Evolutionary conservation across 2,329 filamentous ascomycete species (phyloP).

Genomic region (Polytolypa hystricis): DNA sequence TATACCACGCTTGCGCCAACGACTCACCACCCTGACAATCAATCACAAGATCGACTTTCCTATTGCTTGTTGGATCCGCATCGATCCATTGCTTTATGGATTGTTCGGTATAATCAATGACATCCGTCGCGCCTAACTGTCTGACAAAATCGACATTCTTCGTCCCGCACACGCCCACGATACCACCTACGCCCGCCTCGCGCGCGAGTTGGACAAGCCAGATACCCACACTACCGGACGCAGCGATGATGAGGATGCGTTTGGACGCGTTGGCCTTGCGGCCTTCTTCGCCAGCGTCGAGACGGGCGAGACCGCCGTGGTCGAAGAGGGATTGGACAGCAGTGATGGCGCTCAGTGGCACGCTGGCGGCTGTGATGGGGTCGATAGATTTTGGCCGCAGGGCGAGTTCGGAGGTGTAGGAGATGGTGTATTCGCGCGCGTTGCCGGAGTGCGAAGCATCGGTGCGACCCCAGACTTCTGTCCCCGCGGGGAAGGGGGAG

Average conservation of each 20-base stretch:
- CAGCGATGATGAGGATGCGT: constrained; percentile 34
- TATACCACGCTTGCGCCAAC: constrained; percentile 32
- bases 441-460: constrained; percentile 25
- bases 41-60: constrained; percentile 33
- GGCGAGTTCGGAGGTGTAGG: constrained; percentile 25
- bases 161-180: constrained; percentile 26
- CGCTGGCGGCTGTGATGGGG: constrained; percentile 27
- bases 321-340: constrained; percentile 36
- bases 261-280: constrained; percentile 19
- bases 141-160: constrained; percentile 30
- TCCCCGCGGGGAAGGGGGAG: constrained; percentile 28
- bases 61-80: constrained; percentile 11
- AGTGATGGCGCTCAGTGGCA: constrained; percentile 32
- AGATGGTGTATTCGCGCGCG: constrained; percentile 28
- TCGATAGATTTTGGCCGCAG: constrained; percentile 22
- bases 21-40: constrained; percentile 34
- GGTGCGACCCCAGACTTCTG: constrained; percentile 28
- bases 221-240: constrained; percentile 34
- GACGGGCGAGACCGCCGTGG: constrained; percentile 18
- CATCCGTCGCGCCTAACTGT: constrained; percentile 29
- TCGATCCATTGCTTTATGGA: constrained; percentile 24
- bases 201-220: constrained; percentile 35
- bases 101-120: constrained; percentile 30
- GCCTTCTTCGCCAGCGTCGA: constrained; percentile 9
- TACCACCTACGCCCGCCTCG: constrained; percentile 26